Conservation (phyloP, 495 filamentous ascomycete species). For the Penicillium pulvis region DNA sequence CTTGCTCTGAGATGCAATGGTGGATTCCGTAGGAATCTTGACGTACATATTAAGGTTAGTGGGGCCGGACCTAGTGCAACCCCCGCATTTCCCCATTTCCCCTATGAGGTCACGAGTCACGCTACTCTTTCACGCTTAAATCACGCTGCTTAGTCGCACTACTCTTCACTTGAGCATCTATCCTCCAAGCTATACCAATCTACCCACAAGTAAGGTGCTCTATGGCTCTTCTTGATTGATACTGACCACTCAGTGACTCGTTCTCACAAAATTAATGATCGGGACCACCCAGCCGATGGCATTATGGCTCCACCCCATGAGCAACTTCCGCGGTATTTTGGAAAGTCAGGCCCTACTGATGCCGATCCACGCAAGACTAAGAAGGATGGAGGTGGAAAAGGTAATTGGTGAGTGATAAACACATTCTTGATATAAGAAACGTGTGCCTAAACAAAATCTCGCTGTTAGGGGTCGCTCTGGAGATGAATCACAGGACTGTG, state of each 20-base stretch:
- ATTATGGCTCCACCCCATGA: constrained; percentile 61
- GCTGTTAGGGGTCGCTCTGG: constrained; percentile 74
- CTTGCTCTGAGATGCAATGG: too few relatives aligned
- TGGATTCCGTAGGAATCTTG: too few relatives aligned
- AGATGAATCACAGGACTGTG: constrained; percentile 78
- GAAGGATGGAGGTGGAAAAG: constrained; percentile 92
- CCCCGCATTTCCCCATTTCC: constrained; percentile 20
- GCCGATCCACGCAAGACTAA: constrained; percentile 89
- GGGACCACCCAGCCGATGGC: constrained; percentile 74
- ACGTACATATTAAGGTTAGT: constrained; percentile 22
- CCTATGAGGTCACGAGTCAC: constrained; percentile 32
- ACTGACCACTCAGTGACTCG: constrained; percentile 72
- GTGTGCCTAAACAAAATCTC: neutral
- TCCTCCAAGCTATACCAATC: neutral
- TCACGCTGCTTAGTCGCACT: neutral
- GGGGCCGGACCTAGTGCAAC: constrained; percentile 22
- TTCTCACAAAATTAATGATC: constrained; percentile 88
- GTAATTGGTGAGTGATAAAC: constrained; percentile 76
- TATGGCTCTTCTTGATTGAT: neutral
- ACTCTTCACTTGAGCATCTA: neutral
- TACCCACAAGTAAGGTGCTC: constrained; percentile 11
- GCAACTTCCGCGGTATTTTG: constrained; percentile 86
- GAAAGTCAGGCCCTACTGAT: constrained; percentile 80
- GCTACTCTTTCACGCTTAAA: neutral
- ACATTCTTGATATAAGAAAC: neutral